phyloP scores from a whole-genome alignment of 176 grass and related monocot genomes.

The Poa annua region DNA sequence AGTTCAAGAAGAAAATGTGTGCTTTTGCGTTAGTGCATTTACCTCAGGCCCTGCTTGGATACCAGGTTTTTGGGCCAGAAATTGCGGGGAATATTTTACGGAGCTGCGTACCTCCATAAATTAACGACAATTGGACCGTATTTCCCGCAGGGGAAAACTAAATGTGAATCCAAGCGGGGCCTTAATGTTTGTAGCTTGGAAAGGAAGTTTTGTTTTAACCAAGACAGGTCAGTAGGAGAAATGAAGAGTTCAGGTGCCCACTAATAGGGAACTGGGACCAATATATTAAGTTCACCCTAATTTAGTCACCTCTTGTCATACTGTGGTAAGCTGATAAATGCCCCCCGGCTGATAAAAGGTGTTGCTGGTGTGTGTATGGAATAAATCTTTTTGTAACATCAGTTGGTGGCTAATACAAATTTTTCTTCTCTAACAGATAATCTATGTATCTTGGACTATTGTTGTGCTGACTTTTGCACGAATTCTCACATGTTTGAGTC shows the following conservation, averaged over 20 bases:
- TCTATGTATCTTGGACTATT: not conserved
- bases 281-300: slow-evolving; percentile 2
- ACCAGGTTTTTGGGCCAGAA: too few relatives aligned
- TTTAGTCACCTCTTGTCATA: not conserved
- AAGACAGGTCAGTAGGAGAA: not conserved
- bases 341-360: too few relatives aligned
- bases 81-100: too few relatives aligned
- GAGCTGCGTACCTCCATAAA: too few relatives aligned
- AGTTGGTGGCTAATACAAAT: not conserved
- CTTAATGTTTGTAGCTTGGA: not conserved
- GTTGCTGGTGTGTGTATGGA: not conserved
- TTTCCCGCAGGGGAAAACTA: too few relatives aligned
- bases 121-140: too few relatives aligned
- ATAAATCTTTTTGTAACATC: not conserved
- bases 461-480: not conserved
- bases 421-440: not conserved
- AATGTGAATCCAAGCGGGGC: too few relatives aligned
- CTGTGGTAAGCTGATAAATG: not conserved
- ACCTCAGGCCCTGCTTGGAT: not conserved
- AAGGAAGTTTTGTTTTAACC: not conserved
- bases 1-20: not conserved
- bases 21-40: not conserved
- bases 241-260: not conserved
- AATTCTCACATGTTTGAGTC: not conserved
- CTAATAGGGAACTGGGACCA: not conserved